Evolutionary conservation across 192 early-diverging fungal species (phyloP), one percentile per base, ranked within the genome.

Genomic region (Spizellomyces punctatus): DNA sequence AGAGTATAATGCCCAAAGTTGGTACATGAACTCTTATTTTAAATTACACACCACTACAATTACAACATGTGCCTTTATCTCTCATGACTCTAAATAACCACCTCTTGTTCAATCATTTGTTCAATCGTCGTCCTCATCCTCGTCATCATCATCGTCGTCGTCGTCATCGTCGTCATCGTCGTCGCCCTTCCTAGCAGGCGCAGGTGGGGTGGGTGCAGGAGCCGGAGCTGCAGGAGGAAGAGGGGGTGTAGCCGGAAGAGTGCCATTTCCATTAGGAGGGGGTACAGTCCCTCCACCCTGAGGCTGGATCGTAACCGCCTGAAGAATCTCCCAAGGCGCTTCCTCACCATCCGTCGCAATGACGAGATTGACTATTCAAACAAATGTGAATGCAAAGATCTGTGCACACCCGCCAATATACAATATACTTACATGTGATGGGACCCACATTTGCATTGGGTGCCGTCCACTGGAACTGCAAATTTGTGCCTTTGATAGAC

Each of bases 401-500:
- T 36, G 27, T 36, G 27, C 27, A 36, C 27, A 36, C 27, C 27
- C 27, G 27, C 27, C 27, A 36, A 36, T 3, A 36, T 36, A 36
- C 27, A 3, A 36, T 36, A 36, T 36, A 36, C 27, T 2, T 43
- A 22, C 12, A 61, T 6, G 59, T 64, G 71, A 72, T 52, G 42
- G 71, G 49, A 21, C 62, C 62, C 36, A 46, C 41, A 10, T 17
- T 49, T 2, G 62, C 27, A 44, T 60, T 27, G 12, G 71, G 71
- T n/a, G 71, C 71, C 17, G 71, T 72, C 71, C 71, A 72, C 7
- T 21, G 43, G 36, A 72, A 72, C 6, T 46, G 44, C 7, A 72
- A 43, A 10, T n/a, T 19, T 22, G 19, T 54, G n/a, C 71, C 71
- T 62, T 75, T 75, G 45, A 6, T 17, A 6, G 41, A 22, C 4